Base-by-base conservation (phyloP, 176 grass and related monocot genomes). In the Themeda triandra region DNA sequence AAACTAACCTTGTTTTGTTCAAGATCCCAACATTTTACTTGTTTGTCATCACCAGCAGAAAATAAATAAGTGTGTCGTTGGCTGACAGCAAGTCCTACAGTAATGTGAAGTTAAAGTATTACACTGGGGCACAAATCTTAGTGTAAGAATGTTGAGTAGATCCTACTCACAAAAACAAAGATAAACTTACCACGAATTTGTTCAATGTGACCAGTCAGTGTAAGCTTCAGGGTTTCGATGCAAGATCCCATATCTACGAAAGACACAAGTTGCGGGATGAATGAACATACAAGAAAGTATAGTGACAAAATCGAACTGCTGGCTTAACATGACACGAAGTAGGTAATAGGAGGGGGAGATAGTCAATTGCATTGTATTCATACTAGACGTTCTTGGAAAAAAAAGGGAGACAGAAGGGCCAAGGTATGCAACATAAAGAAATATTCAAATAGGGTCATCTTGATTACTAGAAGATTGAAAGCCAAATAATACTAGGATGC, bases 21-120 rank as follows among this genome's bases (percentile, higher is more conserved):
- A 87, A 99, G 96, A 64, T 99, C 96, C 96, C 96, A 99, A 78
- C 96, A 99, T 80, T 99, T 99, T 42, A 99, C 96, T 99, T 99
- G 96, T 83, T 99, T 99, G 79, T 99, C 96, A 92, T 96, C 96
- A 75, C 96, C 96, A 91, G 96, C 96, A 68, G 96, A 99, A 90
- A 99, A 99, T 80, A 99, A 87, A 83, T 99, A 99, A 23, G 96
- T 99, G 53, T 99, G 93, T 8, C 83, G 81, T 59, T 96, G 91
- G 85, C 93, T 96, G 83, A 96, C 96, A 62, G 93, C 96, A 92
- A 99, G 93, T 66, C 96, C 96, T 99, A 90, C 69, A 83, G 66
- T 51, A 89, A 83, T 35, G 37, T 30, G 19, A 5, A 69, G 68
- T 80, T 59, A 31, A 87, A 88, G n/a, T 74, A 75, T 28, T 36